Base-by-base conservation (phyloP, 495 filamentous ascomycete genomes). In the Penicillium simplicissimum region DNA sequence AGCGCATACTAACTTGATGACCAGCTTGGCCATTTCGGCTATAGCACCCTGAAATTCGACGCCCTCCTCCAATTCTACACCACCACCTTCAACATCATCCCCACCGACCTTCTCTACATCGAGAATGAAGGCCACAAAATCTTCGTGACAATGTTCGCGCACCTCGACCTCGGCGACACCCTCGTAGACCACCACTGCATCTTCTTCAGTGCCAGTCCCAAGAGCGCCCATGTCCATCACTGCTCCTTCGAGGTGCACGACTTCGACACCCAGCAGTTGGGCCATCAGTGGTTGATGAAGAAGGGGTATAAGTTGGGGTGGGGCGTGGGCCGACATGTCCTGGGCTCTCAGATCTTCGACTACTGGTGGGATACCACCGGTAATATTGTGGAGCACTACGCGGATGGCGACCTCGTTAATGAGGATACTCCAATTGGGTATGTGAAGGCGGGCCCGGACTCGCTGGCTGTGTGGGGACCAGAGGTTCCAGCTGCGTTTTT, bases 331-430 rank as follows among this genome's bases (percentile, higher is more conserved):
- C 72, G 88, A 48, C 89, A 92, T 72, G 80, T 90, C 28, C 79
- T 91, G 67, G 89, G 88, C 7, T 85, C 81, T 58, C 89, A 92
- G 74, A 85, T 91, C 33, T 91, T 92, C 61, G 89, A 92, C 72
- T 92, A 92, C 70, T 92, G 88, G 88, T 89, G 64, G 55, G 86
- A 90, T 72, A 79, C 83, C 0, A 77, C 74, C 6, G 70, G 76
- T 1, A 84, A 85, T 67, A 87, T 89, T 63, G 70, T 90, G 63
- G 87, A 90, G 69, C 87, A 90, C 65, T 90, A 90, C 56, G 81
- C 84, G 33, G 87, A 90, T 71, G 87, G 87, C 2, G 87, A 90
- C 68, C 68, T 88, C 69, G 80, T 89, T 9, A 83, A 87, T 61
- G 76, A 51, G 47, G 47, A 51, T 51, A 40, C 52, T 7, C 52